Evolutionary conservation across 768 basidiomycete species (phyloP).

Genomic region (Postia placenta): DNA sequence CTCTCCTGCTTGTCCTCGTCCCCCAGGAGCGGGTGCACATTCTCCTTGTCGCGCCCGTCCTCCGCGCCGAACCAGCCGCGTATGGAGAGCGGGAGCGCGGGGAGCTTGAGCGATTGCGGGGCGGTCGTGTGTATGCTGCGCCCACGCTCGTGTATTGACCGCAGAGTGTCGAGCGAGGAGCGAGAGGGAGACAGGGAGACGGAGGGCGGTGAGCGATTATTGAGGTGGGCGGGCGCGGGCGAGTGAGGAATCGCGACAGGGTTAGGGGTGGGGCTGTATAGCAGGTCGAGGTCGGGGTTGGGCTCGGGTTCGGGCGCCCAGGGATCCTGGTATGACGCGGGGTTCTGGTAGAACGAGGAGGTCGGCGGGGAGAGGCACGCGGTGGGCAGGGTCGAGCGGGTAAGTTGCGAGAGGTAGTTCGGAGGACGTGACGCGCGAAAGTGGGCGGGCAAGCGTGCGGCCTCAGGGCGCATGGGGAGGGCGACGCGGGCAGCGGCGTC

Average conservation of each 20-base stretch:
- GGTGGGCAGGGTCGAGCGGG: conserved; percentile 58
- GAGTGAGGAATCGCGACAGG: conserved; percentile 27
- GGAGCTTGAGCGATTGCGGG: conserved; percentile 13
- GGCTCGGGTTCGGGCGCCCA: conserved; percentile 12
- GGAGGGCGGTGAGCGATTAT: conserved; percentile 7
- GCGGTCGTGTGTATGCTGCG: conserved; percentile 21
- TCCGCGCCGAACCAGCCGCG: conserved; percentile 20
- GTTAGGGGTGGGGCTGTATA: conserved; percentile 21
- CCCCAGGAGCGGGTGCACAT: conserved; percentile 15
- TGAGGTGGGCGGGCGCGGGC: conserved; percentile 17
- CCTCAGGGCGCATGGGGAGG: conserved; percentile 20
- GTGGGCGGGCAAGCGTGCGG: conserved; percentile 18
- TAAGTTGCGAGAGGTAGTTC: conserved; percentile 35
- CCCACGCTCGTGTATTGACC: conserved; percentile 21
- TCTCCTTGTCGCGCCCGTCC: conserved; percentile 14
- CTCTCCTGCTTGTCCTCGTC: conserved; percentile 19
- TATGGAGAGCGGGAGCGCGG: conserved; percentile 14
- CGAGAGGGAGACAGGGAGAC: conserved; percentile 16
- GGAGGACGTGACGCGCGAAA: conserved; percentile 18
- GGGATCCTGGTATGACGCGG: conserved; percentile 16
- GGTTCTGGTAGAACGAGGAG: conserved; percentile 14
- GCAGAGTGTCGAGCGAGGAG: conserved; percentile 18
- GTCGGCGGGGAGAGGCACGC: conserved; percentile 46
- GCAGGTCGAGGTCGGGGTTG: conserved; percentile 18
- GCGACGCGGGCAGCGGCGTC: conserved; percentile 3